phyloP scores from a whole-genome alignment of 2,329 filamentous ascomycete genomes.

The Colletotrichum somersetense region DNA sequence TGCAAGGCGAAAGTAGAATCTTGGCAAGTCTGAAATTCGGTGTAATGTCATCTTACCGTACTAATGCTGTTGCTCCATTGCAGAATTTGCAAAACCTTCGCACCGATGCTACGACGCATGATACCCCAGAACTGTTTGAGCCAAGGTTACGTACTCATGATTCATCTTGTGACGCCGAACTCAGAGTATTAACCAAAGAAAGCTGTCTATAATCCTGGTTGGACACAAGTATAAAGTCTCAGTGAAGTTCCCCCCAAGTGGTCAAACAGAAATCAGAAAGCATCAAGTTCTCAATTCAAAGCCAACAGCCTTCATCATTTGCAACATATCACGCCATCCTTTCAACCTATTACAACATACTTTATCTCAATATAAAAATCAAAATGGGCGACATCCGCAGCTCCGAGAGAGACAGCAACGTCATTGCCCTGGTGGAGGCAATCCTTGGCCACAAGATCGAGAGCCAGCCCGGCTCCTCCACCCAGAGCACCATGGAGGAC shows the following conservation, averaged over 20 bases:
- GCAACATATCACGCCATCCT: conserved; percentile 19
- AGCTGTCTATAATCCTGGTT: background rate
- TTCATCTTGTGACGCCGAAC: conserved; percentile 29
- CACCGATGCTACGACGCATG: conserved; percentile 25
- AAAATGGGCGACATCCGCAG: conserved; percentile 40
- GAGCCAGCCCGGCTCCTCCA: conserved; percentile 43
- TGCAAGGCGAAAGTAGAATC: background rate
- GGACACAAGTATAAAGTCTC: conserved; percentile 25
- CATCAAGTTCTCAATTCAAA: conserved; percentile 8
- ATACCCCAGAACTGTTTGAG: conserved; percentile 18
- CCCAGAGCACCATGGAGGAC: conserved; percentile 48
- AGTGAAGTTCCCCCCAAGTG: background rate
- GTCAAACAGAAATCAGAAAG: accelerated
- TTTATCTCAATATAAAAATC: conserved; percentile 38
- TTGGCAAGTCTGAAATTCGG: conserved; percentile 18
- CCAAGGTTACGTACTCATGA: conserved; percentile 30
- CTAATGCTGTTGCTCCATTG: background rate
- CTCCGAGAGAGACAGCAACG: conserved; percentile 37
- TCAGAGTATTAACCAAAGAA: background rate
- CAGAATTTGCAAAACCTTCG: conserved; percentile 34
- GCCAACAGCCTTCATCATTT: background rate
- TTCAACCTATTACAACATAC: conserved; percentile 30
- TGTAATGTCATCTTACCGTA: background rate
- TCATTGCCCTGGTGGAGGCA: conserved; percentile 52
- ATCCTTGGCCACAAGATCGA: conserved; percentile 53